Conservation (phyloP, 768 basidiomycete species). For the Serendipita sp. region DNA sequence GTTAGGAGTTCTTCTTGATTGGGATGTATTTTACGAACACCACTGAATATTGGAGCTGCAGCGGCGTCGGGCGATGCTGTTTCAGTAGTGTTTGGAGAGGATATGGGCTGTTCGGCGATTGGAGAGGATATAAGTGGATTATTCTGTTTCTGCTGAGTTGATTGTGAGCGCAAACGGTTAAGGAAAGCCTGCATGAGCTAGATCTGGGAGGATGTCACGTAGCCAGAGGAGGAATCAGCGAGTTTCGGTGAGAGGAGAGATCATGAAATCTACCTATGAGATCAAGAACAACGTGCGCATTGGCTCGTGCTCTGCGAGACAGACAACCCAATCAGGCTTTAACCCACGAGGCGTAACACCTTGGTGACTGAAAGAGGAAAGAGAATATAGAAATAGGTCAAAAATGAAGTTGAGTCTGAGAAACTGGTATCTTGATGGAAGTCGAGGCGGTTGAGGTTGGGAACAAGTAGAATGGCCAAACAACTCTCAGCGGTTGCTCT, state of each 20-base stretch:
- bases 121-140: neutral
- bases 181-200: neutral
- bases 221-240: no score
- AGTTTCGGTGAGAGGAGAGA: neutral
- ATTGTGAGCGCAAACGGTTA: neutral
- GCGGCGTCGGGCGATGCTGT: neutral
- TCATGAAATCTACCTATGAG: neutral
- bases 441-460: no score
- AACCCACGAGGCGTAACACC: neutral
- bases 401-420: no score
- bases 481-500: no score
- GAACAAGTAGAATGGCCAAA: no score
- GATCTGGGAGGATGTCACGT: neutral
- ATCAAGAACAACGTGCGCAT: neutral
- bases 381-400: no score
- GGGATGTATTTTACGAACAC: conserved; percentile 3
- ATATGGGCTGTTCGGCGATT: neutral
- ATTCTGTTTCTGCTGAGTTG: neutral
- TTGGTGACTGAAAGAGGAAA: no score
- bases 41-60: neutral
- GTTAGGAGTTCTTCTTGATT: conserved; percentile 3
- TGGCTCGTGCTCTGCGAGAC: neutral
- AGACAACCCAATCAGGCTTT: neutral
- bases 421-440: no score
- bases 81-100: neutral